These are phyloP conservation scores for Austroboletus olivaceoglutinosus DNA, from an alignment of 1,284 basidiomycete genomes.

Conservation along the genomic window DNA sequence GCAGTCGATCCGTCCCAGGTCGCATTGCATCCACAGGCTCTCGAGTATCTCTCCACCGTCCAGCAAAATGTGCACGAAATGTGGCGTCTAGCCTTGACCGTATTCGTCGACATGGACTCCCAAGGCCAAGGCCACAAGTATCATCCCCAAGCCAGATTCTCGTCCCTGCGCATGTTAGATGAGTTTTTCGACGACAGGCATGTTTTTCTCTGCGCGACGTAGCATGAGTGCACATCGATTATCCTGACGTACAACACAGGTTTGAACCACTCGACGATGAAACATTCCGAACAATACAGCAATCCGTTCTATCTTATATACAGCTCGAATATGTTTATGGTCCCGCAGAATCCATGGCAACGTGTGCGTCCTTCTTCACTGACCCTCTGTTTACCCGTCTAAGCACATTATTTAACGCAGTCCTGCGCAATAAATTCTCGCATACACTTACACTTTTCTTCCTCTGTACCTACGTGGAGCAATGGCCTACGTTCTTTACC, in stretches of 20 bases:
- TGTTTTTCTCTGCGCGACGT: too few relatives aligned
- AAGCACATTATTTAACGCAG: conserved; percentile 38
- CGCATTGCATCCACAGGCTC: conserved; percentile 72
- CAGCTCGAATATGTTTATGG: conserved; percentile 79
- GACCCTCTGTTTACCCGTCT: neutral
- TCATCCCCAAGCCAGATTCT: conserved; percentile 76
- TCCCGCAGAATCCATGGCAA: conserved; percentile 66
- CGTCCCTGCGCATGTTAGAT: conserved; percentile 81
- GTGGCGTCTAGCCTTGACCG: conserved; percentile 74
- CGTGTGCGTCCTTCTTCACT: conserved; percentile 54
- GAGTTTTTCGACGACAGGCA: conserved; percentile 85
- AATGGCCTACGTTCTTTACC: conserved; percentile 81
- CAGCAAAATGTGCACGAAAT: conserved; percentile 73
- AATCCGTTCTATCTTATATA: conserved; percentile 70
- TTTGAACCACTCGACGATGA: conserved; percentile 69
- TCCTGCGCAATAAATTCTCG: conserved; percentile 95
- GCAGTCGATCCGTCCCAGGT: conserved; percentile 76
- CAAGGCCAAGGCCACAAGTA: conserved; percentile 60
- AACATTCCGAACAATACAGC: conserved; percentile 66
- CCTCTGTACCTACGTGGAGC: conserved; percentile 82
- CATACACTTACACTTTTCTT: conserved; percentile 97
- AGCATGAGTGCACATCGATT: neutral
- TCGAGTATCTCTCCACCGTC: conserved; percentile 75
- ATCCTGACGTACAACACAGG: conserved; percentile 38
- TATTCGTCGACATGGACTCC: conserved; percentile 64